These are phyloP conservation scores for Colletotrichum sidae DNA, from an alignment of 2,329 filamentous ascomycete species.

Conservation along the genomic window DNA sequence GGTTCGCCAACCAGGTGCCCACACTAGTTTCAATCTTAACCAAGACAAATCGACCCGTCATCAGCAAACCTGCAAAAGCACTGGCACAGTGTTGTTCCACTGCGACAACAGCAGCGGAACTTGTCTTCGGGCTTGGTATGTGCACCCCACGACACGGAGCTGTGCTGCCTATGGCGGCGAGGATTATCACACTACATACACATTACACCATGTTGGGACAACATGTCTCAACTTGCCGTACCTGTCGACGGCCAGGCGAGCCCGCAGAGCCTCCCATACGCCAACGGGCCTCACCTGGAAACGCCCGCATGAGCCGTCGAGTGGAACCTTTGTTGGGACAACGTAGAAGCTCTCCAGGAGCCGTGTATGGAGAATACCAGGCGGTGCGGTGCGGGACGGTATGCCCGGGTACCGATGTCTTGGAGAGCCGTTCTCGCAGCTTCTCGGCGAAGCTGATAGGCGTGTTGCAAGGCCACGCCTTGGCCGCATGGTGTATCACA, in stretches of 20 bases:
- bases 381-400: conserved; percentile 27
- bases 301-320: background rate
- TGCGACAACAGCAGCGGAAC: conserved; percentile 11
- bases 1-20: no score
- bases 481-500: conserved; percentile 30
- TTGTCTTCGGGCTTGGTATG: conserved; percentile 22
- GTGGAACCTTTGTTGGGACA: conserved; percentile 11
- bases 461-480: conserved; percentile 19
- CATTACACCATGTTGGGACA: conserved; percentile 1
- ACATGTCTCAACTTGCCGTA: background rate
- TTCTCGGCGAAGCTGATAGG: conserved; percentile 34
- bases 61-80: background rate
- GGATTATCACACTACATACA: conserved; percentile 10
- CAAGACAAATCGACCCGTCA: conserved; percentile 13
- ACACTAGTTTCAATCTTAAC: no score
- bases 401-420: conserved; percentile 23
- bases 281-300: background rate
- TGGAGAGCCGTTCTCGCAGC: conserved; percentile 14
- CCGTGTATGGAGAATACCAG: conserved; percentile 21
- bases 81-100: background rate
- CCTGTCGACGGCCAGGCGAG: conserved; percentile 2
- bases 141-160: conserved; percentile 31
- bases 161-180: background rate
- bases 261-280: conserved; percentile 9
- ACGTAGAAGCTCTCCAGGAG: background rate